Base-by-base conservation (phyloP, 2,329 filamentous ascomycete genomes). In the Penicillium concentricum region DNA sequence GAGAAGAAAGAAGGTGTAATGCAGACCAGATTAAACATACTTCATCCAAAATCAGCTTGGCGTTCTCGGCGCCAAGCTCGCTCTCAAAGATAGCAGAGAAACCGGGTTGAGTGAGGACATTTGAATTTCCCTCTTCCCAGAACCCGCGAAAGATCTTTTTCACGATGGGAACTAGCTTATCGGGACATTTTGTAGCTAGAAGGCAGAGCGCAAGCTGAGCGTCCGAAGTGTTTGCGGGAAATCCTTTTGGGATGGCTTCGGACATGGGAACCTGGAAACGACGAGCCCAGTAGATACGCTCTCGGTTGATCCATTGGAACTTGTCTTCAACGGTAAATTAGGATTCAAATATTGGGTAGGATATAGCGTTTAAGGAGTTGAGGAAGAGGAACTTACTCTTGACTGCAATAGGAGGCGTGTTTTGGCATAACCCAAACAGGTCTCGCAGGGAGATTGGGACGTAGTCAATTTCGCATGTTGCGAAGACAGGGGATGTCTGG, bases 401-500 rank as follows among this genome's bases (percentile, higher is more conserved):
- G 10, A 60, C 55, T 7, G 41, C 26, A 5, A 61, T 20, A n/a
- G 57, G 59, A 24, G 59, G 54, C 1, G 32, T 18, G 28, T 63
- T 63, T 32, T 61, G 43, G 39, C 57, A 61, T 7, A 34, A 49
- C 45, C 61, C 57, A 9, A 63, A 60, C 8, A 63, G n/a, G 5
- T 58, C 53, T 35, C 50, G 44, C 12, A 63, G 16, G 3, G 43
- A 39, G n/a, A 61, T 47, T 5, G 61, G 61, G 5, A 63, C 49
- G 28, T 55, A 63, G 3, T 55, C 38, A 43, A 63, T 55, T 6
- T 58, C 30, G 24, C 59, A 63, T 30, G 22, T 34, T 2, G 55
- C 49, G 20, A 63, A 63, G 9, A 60, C 50, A 20, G 59, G 58
- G 5, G 56, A 62, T 5, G 43, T 61, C 59, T 62, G 5, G n/a